Base-by-base conservation (phyloP, 2,329 filamentous ascomycete species). In the Aspergillus bombycis region DNA sequence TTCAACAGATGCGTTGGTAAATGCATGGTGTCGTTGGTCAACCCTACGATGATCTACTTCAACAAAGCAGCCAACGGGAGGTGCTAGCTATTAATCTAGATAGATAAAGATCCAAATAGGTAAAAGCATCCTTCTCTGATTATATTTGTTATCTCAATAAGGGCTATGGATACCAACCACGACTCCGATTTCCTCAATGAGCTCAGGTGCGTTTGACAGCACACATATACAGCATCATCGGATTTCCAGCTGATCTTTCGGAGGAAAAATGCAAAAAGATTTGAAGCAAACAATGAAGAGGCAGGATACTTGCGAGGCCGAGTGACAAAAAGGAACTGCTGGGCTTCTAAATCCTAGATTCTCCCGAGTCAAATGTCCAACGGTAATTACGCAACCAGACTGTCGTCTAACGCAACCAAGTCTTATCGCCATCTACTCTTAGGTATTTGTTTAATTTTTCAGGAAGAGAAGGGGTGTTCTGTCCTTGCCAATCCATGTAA, bases 251-350 rank as follows among this genome's bases (percentile, higher is more conserved):
- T 10, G 21, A 54, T 5, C 4, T 36, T 54, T 23, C 26, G 5
- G 26, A 28, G 5, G 5, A 3, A 28, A 28, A 28, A 28, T n/a
- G 5, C 4, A 28, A 28, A 28, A 3, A 28, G 2, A 4, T 28
- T 43, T 45, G 26, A 60, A 60, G 50, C 36, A 60, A 60, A 55
- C 36, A 41, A 41, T 50, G 38, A 30, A 23, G 19, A 38, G 2
- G n/a, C 32, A 59, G 12, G 12, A 50, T 52, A 19, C 16, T 30
- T 7, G 21, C 16, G 12, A 16, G 4, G 41, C 19, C 41, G 34
- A 36, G 16, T 36, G 34, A 16, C 26, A 28, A 26, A 14, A 26
- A 9, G 5, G 5, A 26, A 48, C 14, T 30, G 7, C 43, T 8
- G 2, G 19, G 36, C 16, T 28, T 32, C 36, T 28, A 30, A 12